Conservation (phyloP, 129 eudicot genomes). For the Heracleum sosnowskyi region DNA sequence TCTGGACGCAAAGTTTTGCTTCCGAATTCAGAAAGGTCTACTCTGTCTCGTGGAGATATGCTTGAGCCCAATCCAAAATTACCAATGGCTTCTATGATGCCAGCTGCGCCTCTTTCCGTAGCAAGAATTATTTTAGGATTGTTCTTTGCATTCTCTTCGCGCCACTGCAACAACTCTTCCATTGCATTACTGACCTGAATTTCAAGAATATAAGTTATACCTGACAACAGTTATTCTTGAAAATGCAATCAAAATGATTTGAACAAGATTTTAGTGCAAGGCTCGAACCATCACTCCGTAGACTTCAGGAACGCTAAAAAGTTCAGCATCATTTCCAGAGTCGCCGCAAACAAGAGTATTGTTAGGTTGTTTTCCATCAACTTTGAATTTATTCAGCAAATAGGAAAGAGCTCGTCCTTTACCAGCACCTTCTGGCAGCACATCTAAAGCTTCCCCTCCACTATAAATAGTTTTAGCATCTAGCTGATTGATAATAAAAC, state of each 20-base stretch:
- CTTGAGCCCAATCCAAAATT: constrained; percentile 19
- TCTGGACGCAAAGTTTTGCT: constrained; percentile 5
- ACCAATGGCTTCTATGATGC: constrained; percentile 25
- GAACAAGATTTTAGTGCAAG: neutral
- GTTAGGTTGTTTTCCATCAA: constrained; percentile 13
- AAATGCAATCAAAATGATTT: neutral
- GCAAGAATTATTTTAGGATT: constrained; percentile 21
- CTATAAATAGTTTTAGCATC: constrained; percentile 25
- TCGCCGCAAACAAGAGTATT: constrained; percentile 32
- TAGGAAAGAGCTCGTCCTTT: constrained; percentile 32
- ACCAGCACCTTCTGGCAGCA: constrained; percentile 28
- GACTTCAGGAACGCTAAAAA: constrained; percentile 20
- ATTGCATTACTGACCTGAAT: constrained; percentile 29
- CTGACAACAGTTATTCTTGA: neutral
- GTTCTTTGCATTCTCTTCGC: constrained; percentile 21
- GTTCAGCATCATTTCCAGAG: constrained; percentile 36
- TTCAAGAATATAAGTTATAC: neutral
- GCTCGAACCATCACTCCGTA: constrained; percentile 28
- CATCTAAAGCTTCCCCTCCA: constrained; percentile 25
- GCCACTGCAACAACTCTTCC: constrained; percentile 29
- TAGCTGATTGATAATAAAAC: constrained; percentile 15
- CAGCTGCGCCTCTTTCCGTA: constrained; percentile 30
- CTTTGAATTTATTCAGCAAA: constrained; percentile 22
- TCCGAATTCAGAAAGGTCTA: neutral
- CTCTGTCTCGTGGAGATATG: constrained; percentile 22